Conservation (phyloP, 2,329 filamentous ascomycete genomes). For the Aureobasidium namibiae region DNA sequence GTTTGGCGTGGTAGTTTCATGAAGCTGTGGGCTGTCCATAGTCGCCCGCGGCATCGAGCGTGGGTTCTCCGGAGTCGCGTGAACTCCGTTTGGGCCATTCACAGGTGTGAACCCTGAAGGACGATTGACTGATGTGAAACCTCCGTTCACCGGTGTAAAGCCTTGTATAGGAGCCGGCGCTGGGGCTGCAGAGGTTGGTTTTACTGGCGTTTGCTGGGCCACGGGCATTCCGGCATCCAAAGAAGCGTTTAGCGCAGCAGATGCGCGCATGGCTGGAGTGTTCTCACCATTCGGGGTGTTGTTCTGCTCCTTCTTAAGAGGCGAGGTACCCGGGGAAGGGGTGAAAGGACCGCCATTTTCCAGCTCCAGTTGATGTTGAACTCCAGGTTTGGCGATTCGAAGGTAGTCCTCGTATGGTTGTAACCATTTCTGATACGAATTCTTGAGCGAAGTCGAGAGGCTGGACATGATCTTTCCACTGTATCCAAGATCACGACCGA, state of each 20-base stretch:
- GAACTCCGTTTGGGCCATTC: conserved; percentile 44
- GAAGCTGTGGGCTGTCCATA: conserved; percentile 52
- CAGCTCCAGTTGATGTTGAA: conserved; percentile 90
- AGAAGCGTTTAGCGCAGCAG: conserved; percentile 48
- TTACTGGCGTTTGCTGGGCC: conserved; percentile 28
- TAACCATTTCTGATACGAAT: conserved; percentile 95
- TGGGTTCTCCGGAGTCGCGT: conserved; percentile 46
- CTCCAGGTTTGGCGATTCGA: conserved; percentile 79
- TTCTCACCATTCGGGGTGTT: conserved; percentile 44
- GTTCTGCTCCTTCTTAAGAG: conserved; percentile 52
- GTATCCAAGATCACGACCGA: conserved; percentile 90
- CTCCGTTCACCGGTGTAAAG: conserved; percentile 64
- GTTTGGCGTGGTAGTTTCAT: conserved; percentile 58
- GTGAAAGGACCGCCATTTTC: conserved; percentile 91
- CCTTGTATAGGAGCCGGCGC: conserved; percentile 42
- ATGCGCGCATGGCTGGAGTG: conserved; percentile 57
- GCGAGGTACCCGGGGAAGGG: conserved; percentile 64
- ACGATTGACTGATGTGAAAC: conserved; percentile 60
- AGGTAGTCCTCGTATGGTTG: conserved; percentile 96
- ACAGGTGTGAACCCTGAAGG: conserved; percentile 51
- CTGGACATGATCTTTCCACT: conserved; percentile 99
- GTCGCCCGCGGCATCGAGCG: conserved; percentile 55
- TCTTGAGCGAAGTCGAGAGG: conserved; percentile 92
- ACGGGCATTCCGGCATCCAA: conserved; percentile 21
- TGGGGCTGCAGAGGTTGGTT: neutral